A percentile compares a stretch with the other conserved stretches of the same genome.
Evolutionary conservation across 2,329 filamentous ascomycete genomes (phyloP).

Genomic region (Diaporthe australafricana): DNA sequence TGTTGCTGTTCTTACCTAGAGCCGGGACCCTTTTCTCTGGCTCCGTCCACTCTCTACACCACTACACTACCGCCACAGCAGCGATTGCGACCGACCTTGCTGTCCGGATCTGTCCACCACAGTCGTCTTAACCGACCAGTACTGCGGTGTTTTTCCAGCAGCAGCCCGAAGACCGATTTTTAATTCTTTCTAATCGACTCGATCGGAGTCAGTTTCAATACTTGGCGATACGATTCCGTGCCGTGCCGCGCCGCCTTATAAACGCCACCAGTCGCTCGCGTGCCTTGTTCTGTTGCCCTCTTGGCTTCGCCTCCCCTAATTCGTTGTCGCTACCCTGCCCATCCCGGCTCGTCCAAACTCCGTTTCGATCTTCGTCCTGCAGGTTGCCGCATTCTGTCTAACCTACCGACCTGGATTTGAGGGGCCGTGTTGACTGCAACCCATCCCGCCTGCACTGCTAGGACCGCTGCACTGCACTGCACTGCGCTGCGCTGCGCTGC

Average conservation of each 20-base stretch:
- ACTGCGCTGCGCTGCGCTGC: no score
- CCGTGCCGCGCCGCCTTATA: background rate
- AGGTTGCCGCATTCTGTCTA: slow-evolving; percentile 11
- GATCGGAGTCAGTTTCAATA: background rate
- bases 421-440: slow-evolving; percentile 25
- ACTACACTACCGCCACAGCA: background rate
- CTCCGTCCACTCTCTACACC: slow-evolving; percentile 21
- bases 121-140: slow-evolving; percentile 38
- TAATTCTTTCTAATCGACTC: slow-evolving; percentile 31
- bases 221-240: slow-evolving; percentile 5
- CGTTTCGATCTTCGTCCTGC: slow-evolving; percentile 10
- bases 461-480: slow-evolving; percentile 7
- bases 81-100: slow-evolving; percentile 18
- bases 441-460: slow-evolving; percentile 21
- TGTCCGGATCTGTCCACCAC: slow-evolving; percentile 12
- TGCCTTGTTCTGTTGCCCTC: background rate
- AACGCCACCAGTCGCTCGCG: slow-evolving; percentile 3
- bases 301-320: slow-evolving; percentile 6
- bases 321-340: slow-evolving; percentile 21
- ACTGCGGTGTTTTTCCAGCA: slow-evolving; percentile 29
- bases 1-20: slow-evolving; percentile 26
- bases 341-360: slow-evolving; percentile 20
- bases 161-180: slow-evolving; percentile 6
- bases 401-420: slow-evolving; percentile 16
- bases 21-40: slow-evolving; percentile 21